Evolutionary conservation across 2,329 filamentous ascomycete genomes (phyloP), one percentile per base, ranked within the genome.

Genomic region (Aspergillus sergii): DNA sequence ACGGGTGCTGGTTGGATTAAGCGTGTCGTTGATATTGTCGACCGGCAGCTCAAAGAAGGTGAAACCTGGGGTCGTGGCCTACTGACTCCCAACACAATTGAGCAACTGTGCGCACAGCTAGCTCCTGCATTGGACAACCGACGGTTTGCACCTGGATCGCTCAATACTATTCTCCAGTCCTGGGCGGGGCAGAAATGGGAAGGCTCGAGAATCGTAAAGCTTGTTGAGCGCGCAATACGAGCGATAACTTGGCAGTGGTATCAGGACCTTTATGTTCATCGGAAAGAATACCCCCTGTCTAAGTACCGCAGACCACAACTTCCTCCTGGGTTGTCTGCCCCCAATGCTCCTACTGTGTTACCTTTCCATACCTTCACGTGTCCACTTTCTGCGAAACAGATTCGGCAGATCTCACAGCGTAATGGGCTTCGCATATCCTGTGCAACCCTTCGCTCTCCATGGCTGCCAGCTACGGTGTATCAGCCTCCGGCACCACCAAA

Each of bases 291-390:
- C 26, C 79, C 85, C 4, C 69, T 80, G 8, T 83, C 83, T 12
- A 83, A 80, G 68, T 97, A 97, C 75, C 80, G 82, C 39, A 84
- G 95, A 58, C 91, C 92, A 12, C 88, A 88, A 64, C 81, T 96
- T 12, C 95, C 94, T 4, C 78, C 84, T 3, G 85, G 85, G 48
- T 82, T 99, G 36, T 86, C 91, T 0, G 86, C 96, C 11, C 95
- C 95, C 4, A 89, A 91, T 34, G 94, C 95, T 7, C 95, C 95
- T 2, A 99, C 95, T 0, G 94, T 99, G 1, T 84, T 99, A 1
- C 95, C 95, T 0, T 99, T 99, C 73, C 95, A 99, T 76, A 98
- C 95, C 0, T 99, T 99, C 73, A 99, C 95, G 1, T 97, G 92
- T 68, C 95, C 95, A 0, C 83, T 99, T 68, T 93, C 92, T 8